Evolutionary conservation across 1,284 basidiomycete genomes (phyloP), one percentile per base, ranked within the genome.

Genomic region (Cutaneotrichosporon arboriforme): DNA sequence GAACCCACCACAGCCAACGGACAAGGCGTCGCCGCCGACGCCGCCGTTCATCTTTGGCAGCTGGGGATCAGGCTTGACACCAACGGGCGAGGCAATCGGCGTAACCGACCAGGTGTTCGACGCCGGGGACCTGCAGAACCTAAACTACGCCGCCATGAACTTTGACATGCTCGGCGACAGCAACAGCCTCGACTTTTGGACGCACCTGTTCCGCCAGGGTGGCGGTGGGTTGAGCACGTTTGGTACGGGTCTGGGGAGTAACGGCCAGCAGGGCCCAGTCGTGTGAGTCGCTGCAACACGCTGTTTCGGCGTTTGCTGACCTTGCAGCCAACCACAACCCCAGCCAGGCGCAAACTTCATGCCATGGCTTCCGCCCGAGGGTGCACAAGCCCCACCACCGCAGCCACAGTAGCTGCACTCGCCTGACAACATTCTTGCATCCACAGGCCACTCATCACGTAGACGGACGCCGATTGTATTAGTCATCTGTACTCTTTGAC

Each of bases 121-220:
- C 49, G 40, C 54, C 10, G 46, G 49, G 37, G 46, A 51, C 42
- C 51, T 59, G 31, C 58, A 59, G 21, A 54, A 44, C 46, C 51
- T 59, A 48, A 55, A 55, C 46, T 59, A 49, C 17, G 57, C 57
- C 9, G 54, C 55, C 26, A 55, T 51, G 17, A 59, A 59, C 49
- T 59, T 56, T 45, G 58, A 59, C 58, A 53, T 59, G 48, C 49
- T 59, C 8, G 51, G 56, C 38, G 50, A 55, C 26, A 40, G 41
- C 18, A 38, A 44, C 8, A 38, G 39, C 14, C 47, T 44, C 1
- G 54, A 59, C 41, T 56, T 59, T 26, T 59, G 58, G 58, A 36
- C 40, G 13, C 45, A 46, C 20, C 40, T 59, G 15, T 37, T 59
- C n/a, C 57, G 54, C 20, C 49, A 51, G 17, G 47, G 47, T 20